Evolutionary conservation across 352 stramenopile genomes (phyloP).

Genomic region (Globisporangium carolinianum): DNA sequence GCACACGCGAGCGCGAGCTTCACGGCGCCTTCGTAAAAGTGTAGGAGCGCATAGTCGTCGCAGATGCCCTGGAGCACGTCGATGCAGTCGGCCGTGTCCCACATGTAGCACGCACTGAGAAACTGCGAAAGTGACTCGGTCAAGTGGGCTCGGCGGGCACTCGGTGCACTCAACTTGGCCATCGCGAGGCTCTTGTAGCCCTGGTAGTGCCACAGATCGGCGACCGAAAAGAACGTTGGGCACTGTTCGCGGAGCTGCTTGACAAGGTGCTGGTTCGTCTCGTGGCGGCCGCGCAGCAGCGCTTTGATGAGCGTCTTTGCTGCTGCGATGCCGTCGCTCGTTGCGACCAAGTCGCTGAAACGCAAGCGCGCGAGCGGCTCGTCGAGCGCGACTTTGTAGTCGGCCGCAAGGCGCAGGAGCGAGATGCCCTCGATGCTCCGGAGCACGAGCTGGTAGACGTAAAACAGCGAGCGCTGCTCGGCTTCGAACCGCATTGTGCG

Average conservation of each 20-base stretch:
- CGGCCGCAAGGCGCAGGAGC: slow-evolving; percentile 49
- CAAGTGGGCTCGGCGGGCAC: slow-evolving; percentile 52
- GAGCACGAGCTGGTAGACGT: slow-evolving; percentile 69
- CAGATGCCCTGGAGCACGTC: slow-evolving; percentile 75
- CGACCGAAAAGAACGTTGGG: slow-evolving; percentile 76
- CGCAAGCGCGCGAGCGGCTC: slow-evolving; percentile 53
- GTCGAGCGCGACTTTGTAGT: slow-evolving; percentile 66
- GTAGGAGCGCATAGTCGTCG: slow-evolving; percentile 69
- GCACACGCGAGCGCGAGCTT: slow-evolving; percentile 76
- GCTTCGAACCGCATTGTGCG: slow-evolving; percentile 73
- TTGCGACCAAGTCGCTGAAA: slow-evolving; percentile 76
- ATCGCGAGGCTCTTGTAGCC: slow-evolving; percentile 79
- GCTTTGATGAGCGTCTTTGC: slow-evolving; percentile 76
- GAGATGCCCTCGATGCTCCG: slow-evolving; percentile 79
- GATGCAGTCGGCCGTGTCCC: slow-evolving; percentile 73
- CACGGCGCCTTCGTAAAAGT: slow-evolving; percentile 83
- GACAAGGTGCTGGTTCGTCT: slow-evolving; percentile 78
- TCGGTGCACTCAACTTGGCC: slow-evolving; percentile 65
- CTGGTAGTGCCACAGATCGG: slow-evolving; percentile 79
- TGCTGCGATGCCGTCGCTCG: slow-evolving; percentile 43
- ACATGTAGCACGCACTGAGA: slow-evolving; percentile 78
- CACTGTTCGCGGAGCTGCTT: slow-evolving; percentile 82
- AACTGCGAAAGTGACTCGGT: slow-evolving; percentile 76
- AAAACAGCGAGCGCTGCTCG: slow-evolving; percentile 78
- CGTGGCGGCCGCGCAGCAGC: slow-evolving; percentile 68